Base-by-base conservation (phyloP, 805 yeast genomes). In the Lachancea fermentati region DNA sequence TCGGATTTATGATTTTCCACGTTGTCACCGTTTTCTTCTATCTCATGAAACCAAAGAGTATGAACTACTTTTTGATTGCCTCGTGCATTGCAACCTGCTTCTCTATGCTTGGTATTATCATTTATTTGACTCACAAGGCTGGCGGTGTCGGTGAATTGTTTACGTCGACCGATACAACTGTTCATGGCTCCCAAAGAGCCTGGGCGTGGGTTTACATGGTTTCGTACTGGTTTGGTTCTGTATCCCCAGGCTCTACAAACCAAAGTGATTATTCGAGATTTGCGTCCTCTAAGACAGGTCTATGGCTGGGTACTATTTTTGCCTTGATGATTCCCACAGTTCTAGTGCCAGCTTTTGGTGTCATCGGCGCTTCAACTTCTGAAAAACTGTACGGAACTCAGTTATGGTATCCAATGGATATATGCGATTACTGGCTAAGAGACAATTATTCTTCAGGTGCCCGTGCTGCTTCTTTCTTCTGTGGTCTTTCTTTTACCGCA, bases 161-260 rank as follows among this genome's bases (percentile, higher is more conserved):
- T 47, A 57, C 48, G 7, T 56, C 49, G 16, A 46, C 57, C 6
- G 37, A 47, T 19, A 50, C 60, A 16, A 58, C 56, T 32, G 58
- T 54, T 35, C 58, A 49, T 14, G 69, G 66, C 42, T 63, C 64
- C 4, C 60, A 55, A 5, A 51, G 62, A 35, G 71, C 67, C 14
- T 66, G 71, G 69, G 60, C 61, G 30, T 68, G 71, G 68, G 58
- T 68, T 12, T 66, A 68, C 44, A 63, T 63, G 59, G 61, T 68
- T 19, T 61, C 68, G 8, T 61, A 63, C 39, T 67, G 71, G 69
- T 68, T 66, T 32, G 68, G 72, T 16, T 59, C 67, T 2, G 61
- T 68, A 2, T 63, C 68, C 19, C 64, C 71, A 5, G 70, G 67
- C 25, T 57, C 63, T 19, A 50, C 64, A 16, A 62, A 65, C 38